Conservation (phyloP, 2,329 filamentous ascomycete species). For the Septoria linicola region DNA sequence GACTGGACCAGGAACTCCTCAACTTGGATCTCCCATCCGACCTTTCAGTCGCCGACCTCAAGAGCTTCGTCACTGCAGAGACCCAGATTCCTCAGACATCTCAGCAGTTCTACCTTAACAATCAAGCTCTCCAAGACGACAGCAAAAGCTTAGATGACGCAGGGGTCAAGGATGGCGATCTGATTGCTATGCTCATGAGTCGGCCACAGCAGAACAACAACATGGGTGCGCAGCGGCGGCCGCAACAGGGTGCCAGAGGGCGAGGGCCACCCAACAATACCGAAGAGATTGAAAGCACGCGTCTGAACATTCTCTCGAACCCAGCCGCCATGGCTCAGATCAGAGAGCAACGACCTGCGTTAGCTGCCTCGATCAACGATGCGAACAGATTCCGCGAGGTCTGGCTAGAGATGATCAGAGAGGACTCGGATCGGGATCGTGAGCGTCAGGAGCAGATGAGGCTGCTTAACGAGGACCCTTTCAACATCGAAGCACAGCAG, state of each 20-base stretch:
- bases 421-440: constrained; percentile 69
- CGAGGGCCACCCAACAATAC: constrained; percentile 19
- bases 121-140: constrained; percentile 73
- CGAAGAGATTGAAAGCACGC: constrained; percentile 71
- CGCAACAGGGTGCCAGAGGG: constrained; percentile 31
- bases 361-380: constrained; percentile 75
- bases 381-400: constrained; percentile 72
- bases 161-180: constrained; percentile 81
- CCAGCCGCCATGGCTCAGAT: constrained; percentile 70
- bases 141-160: constrained; percentile 77
- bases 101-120: constrained; percentile 90
- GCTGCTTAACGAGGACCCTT: constrained; percentile 86
- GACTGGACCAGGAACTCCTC: constrained; percentile 69
- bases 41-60: constrained; percentile 80
- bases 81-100: constrained; percentile 67
- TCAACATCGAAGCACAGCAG: constrained; percentile 85
- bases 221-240: constrained; percentile 40
- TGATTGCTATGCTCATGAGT: constrained; percentile 80
- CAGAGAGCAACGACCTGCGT: constrained; percentile 68
- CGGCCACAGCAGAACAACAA: constrained; percentile 43
- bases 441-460: constrained; percentile 81
- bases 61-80: constrained; percentile 84
- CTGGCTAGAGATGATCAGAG: constrained; percentile 65
- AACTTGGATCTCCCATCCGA: constrained; percentile 78
- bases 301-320: constrained; percentile 78